Evolutionary conservation across 352 stramenopile genomes (phyloP).

Genomic region (Pythium guiyangense): DNA sequence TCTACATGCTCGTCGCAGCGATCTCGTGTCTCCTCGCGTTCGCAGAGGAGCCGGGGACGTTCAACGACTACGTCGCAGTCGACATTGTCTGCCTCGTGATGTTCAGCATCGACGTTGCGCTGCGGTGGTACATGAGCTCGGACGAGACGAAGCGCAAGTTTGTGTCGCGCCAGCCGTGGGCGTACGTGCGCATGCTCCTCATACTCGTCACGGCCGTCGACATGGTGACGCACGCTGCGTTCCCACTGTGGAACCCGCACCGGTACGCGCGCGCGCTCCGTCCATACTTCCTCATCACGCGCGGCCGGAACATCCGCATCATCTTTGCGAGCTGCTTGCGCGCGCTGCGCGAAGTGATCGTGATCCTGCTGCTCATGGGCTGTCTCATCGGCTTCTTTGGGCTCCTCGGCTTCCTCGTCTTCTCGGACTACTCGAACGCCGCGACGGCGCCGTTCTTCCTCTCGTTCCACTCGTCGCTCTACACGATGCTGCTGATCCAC

Average conservation of each 20-base stretch:
- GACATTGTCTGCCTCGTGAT: constrained; percentile 62
- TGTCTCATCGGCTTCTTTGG: constrained; percentile 81
- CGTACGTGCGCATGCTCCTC: constrained; percentile 55
- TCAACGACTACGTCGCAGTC: constrained; percentile 54
- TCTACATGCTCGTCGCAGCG: constrained; percentile 69
- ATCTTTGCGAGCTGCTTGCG: constrained; percentile 82
- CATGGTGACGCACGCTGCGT: constrained; percentile 37
- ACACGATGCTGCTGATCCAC: constrained; percentile 80
- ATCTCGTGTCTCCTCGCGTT: constrained; percentile 67
- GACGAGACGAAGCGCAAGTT: constrained; percentile 75
- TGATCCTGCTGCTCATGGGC: constrained; percentile 65
- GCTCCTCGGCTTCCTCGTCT: constrained; percentile 68
- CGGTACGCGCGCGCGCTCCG: constrained; percentile 60
- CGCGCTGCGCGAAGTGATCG: constrained; percentile 61
- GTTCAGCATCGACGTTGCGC: constrained; percentile 58
- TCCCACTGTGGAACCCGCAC: constrained; percentile 52
- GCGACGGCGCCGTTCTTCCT: constrained; percentile 55
- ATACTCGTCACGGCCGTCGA: constrained; percentile 52
- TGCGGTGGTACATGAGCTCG: constrained; percentile 84
- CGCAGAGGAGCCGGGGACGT: constrained; percentile 44
- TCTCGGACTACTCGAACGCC: constrained; percentile 61
- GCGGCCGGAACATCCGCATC: constrained; percentile 76
- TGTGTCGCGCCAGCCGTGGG: constrained; percentile 70
- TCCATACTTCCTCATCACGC: constrained; percentile 78
- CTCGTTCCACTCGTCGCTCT: constrained; percentile 66